Evolutionary conservation across 176 grass and related monocot species (phyloP), one percentile per base, ranked within the genome.

Genomic region (Typha latifolia): DNA sequence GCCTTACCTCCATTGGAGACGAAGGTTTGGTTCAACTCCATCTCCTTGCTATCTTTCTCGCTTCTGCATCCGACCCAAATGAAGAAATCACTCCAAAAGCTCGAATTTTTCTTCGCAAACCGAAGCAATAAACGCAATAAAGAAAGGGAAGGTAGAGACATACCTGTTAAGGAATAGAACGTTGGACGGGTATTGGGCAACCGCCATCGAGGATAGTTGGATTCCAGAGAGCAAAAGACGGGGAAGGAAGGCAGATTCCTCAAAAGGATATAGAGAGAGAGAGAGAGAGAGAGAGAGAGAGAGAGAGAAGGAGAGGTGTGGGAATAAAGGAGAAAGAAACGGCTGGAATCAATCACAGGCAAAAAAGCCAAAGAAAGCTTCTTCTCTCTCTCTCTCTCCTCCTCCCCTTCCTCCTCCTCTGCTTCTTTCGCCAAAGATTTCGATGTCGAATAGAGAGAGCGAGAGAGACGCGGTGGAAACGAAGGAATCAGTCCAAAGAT

Each of bases 111-210:
- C 27, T 29, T 29, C 27, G 27, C 27, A 29, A 29, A 29, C 27
- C 27, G 27, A 29, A 29, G 27, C 27, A 29, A 29, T 43, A 37
- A 37, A 37, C 34, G 34, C 34, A 21, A 4, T 20, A 59, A 21
- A 59, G 20, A 22, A 10, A 63, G 23, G n/a, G 15, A 47, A 20
- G 63, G 53, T 23, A 47, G 71, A 11, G 57, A 27, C 77, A 73
- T 75, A 84, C 85, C 85, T 88, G 74, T 77, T 62, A 73, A 77
- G 85, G 81, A 88, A 81, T 73, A 84, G 53, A 78, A 81, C 73
- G 66, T 71, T 78, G 74, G 81, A 81, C 1, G 81, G 81, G 81
- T 88, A 88, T 14, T 63, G 62, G 20, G 85, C 85, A 53, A 88
- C 81, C 66, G 85, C 85, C 85, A 88, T 88, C 84, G 77, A 76